These are phyloP conservation scores for Tricholoma matsutake DNA, from an alignment of 768 basidiomycete species.

Conservation along the genomic window DNA sequence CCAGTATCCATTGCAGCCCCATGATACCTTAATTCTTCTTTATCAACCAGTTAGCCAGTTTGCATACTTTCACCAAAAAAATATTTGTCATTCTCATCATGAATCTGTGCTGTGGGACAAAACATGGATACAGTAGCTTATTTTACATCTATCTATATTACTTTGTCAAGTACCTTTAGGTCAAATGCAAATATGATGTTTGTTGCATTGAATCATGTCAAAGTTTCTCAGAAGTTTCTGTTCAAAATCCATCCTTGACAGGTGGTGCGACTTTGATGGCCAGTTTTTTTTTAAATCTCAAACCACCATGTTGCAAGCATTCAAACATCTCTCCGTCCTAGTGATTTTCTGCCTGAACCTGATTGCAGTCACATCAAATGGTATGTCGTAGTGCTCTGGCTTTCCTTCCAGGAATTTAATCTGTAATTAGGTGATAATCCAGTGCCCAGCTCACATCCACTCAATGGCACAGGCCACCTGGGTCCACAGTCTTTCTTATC, in stretches of 20 bases:
- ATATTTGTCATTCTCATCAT: neutral
- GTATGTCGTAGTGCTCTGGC: neutral
- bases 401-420: neutral
- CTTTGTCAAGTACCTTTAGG: neutral
- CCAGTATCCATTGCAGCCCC: neutral
- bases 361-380: neutral
- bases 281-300: neutral
- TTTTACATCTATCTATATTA: neutral
- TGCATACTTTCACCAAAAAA: neutral
- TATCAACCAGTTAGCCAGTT: neutral
- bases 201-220: neutral
- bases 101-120: neutral
- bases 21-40: neutral
- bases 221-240: neutral
- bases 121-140: neutral
- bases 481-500: too few relatives aligned
- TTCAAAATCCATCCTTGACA: neutral
- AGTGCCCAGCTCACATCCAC: too few relatives aligned
- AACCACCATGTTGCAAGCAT: neutral
- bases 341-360: neutral
- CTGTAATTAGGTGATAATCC: neutral
- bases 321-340: neutral
- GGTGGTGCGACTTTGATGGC: neutral
- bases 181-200: neutral
- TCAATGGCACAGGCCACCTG: too few relatives aligned